These are phyloP conservation scores for Suillus placidus DNA, from an alignment of 768 basidiomycete species.

Conservation along the genomic window DNA sequence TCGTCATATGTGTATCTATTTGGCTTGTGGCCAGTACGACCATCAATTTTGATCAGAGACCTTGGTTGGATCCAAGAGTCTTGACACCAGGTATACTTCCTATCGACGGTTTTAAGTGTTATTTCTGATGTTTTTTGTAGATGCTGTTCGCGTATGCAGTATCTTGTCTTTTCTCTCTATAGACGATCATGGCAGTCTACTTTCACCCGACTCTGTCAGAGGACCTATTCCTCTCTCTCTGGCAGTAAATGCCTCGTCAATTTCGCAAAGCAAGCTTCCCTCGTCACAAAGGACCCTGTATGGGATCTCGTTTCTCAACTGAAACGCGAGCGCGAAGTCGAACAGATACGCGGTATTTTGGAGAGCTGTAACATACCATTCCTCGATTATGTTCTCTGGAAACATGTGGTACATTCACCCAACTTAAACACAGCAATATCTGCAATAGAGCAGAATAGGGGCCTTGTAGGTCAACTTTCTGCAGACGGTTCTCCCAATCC, in stretches of 20 bases:
- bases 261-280: slow-evolving; percentile 37
- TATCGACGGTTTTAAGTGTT: not conserved
- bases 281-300: slow-evolving; percentile 41
- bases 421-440: slow-evolving; percentile 38
- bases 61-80: not conserved
- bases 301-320: slow-evolving; percentile 46
- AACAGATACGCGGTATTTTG: slow-evolving; percentile 27
- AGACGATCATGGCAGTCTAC: slow-evolving; percentile 6
- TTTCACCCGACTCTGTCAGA: not conserved
- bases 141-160: slow-evolving; percentile 22
- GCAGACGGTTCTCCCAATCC: not conserved
- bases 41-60: slow-evolving; percentile 1
- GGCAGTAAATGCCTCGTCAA: slow-evolving; percentile 23
- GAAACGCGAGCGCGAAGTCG: slow-evolving; percentile 17
- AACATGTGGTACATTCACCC: slow-evolving; percentile 35
- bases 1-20: slow-evolving; percentile 34
- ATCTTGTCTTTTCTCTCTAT: slow-evolving; percentile 18
- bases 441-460: slow-evolving; percentile 18
- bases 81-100: slow-evolving; percentile 13
- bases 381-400: slow-evolving; percentile 45
- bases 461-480: slow-evolving; percentile 5
- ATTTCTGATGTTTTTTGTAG: slow-evolving; percentile 18
- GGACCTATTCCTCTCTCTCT: slow-evolving; percentile 23
- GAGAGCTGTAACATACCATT: slow-evolving; percentile 34
- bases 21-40: slow-evolving; percentile 37